Evolutionary conservation across 2,329 filamentous ascomycete species (phyloP).

Genomic region (Corniculantispora saksenae): DNA sequence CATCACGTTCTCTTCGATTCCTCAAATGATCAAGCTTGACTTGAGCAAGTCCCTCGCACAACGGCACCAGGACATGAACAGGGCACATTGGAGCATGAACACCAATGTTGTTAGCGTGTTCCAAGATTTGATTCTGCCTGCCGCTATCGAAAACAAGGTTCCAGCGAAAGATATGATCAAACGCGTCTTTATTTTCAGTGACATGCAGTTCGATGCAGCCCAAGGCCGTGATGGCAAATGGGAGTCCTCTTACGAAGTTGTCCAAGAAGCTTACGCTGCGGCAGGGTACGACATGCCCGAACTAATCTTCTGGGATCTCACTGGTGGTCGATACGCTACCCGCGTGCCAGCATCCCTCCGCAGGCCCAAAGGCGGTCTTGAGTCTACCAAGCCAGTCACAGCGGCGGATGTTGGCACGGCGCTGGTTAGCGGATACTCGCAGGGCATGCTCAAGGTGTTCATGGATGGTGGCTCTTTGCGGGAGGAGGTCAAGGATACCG

Average conservation of each 20-base stretch:
- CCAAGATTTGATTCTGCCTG: slow-evolving; percentile 52
- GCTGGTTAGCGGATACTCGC: slow-evolving; percentile 58
- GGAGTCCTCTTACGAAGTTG: slow-evolving; percentile 50
- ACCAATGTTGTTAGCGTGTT: slow-evolving; percentile 60
- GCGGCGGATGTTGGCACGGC: slow-evolving; percentile 46
- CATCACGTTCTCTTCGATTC: slow-evolving; percentile 52
- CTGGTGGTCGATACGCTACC: slow-evolving; percentile 22
- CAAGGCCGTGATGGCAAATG: slow-evolving; percentile 29
- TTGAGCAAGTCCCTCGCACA: slow-evolving; percentile 39
- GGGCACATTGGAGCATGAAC: slow-evolving; percentile 40
- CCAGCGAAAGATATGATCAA: slow-evolving; percentile 61
- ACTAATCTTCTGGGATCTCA: slow-evolving; percentile 62
- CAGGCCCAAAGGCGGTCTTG: background rate
- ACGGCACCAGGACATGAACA: slow-evolving; percentile 39
- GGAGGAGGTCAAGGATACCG: slow-evolving; percentile 39
- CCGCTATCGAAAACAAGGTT: slow-evolving; percentile 52
- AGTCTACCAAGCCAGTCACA: slow-evolving; percentile 48
- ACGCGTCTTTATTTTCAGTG: slow-evolving; percentile 60
- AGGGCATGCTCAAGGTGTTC: slow-evolving; percentile 59
- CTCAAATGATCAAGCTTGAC: slow-evolving; percentile 44
- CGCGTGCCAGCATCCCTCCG: background rate
- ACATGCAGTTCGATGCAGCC: slow-evolving; percentile 59
- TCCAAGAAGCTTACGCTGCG: slow-evolving; percentile 45
- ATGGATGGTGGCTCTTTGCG: slow-evolving; percentile 51
- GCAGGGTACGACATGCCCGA: slow-evolving; percentile 60